Base-by-base conservation (phyloP, 2,329 filamentous ascomycete genomes). In the Penicillium sp. region DNA sequence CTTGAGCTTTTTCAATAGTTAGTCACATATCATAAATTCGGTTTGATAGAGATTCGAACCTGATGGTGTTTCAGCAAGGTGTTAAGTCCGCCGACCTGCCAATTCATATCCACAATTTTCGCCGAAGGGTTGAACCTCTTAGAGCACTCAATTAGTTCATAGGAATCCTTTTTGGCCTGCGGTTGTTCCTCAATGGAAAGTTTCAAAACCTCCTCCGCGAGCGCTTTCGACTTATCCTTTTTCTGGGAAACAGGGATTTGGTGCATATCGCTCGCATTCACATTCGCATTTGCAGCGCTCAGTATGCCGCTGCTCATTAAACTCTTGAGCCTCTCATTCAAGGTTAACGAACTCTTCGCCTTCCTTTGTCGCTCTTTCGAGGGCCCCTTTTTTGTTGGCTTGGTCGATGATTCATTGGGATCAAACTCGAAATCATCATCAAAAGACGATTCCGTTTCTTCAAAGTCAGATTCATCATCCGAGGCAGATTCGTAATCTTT, bases 1-100 rank as follows among this genome's bases (percentile, higher is more conserved):
- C 13, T 70, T 39, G 12, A 75, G 55, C 72, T 74, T 47, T 47
- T 55, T 57, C 3, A 4, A 8, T 27, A 4, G 42, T 64, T 54
- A 49, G 17, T 25, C 45, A 49, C 25, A 49, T 43, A 1, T 31
- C 15, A 6, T 19, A 7, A 25, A 8, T 42, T 19, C 9, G 23
- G 42, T 1, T 9, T 43, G 15, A 42, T 7, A 49, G 9, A 23
- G 23, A 9, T 10, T 27, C 61, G 19, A 54, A 72, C 71, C 66
- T 77, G 75, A 54, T 76, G 70, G 54, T 73, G 64, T 41, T 70
- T 73, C 5, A 77, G 53, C 21, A 68, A 69, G 2, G 70, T 70
- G 12, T 66, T 67, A 57, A 77, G 67, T 2, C 71, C 69, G 29
- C 61, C 63, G 3, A 75, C 65, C 27, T 58, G 64, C 72, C 73